phyloP scores from a whole-genome alignment of 495 filamentous ascomycete genomes.

The Podospora didyma region DNA sequence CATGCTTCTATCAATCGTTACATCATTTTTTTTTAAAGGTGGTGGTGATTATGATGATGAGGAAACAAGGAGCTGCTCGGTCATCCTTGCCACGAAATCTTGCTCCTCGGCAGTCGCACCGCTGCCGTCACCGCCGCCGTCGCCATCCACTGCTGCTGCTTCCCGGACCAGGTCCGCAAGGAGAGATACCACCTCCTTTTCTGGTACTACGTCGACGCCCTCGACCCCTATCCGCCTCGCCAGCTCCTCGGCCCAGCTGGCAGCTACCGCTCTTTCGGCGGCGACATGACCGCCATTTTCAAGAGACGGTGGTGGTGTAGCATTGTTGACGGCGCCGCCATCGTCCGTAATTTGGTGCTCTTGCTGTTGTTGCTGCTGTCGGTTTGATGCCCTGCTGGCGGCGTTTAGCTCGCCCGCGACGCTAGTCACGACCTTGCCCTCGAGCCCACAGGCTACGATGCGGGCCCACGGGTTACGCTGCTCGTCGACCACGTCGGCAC shows the following conservation, averaged over 20 bases:
- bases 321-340: too few species aligned
- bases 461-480: conserved; percentile 45
- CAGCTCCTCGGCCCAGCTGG: conserved; percentile 22
- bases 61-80: not conserved
- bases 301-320: not conserved
- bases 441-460: conserved; percentile 84
- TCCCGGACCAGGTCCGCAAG: conserved; percentile 8
- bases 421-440: conserved; percentile 71
- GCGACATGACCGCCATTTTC: not conserved
- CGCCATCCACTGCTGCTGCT: too few species aligned
- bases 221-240: conserved; percentile 21
- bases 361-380: too few species aligned
- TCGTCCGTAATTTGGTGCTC: too few species aligned
- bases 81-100: conserved; percentile 9
- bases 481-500: conserved; percentile 6
- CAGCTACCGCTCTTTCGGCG: conserved; percentile 9
- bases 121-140: not conserved
- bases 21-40: too few species aligned
- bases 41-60: too few species aligned
- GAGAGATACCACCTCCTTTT: conserved; percentile 16
- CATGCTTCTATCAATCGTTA: too few species aligned
- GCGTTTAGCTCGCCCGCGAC: conserved; percentile 36
- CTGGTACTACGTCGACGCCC: conserved; percentile 15
- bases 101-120: conserved; percentile 14
- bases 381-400: not conserved